phyloP scores from a whole-genome alignment of 2,329 filamentous ascomycete species.

The Claviceps arundinis region DNA sequence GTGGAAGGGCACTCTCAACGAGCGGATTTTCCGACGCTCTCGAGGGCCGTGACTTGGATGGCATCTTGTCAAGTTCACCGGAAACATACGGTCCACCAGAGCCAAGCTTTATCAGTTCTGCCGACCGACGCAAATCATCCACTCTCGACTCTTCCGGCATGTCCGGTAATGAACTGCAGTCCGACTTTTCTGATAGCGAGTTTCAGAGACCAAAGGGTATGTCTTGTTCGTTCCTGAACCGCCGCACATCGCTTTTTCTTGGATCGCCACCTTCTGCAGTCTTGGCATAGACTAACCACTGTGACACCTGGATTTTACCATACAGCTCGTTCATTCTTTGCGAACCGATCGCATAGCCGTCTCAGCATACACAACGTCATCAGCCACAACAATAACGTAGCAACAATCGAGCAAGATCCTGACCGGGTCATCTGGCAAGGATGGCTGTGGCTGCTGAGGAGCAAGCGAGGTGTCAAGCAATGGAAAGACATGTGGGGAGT shows the following conservation, averaged over 20 bases:
- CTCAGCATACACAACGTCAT: conserved; percentile 32
- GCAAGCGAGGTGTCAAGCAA: conserved; percentile 68
- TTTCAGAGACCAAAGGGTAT: conserved; percentile 28
- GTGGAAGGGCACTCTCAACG: conserved; percentile 1
- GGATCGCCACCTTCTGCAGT: not conserved
- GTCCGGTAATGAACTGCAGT: conserved; percentile 55
- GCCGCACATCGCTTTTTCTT: not conserved
- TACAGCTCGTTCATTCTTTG: conserved; percentile 9
- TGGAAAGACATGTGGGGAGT: conserved; percentile 97
- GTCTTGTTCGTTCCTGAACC: not conserved
- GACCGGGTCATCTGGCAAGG: conserved; percentile 92
- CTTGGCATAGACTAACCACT: not conserved
- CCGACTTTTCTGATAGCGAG: conserved; percentile 71
- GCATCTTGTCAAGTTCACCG: conserved; percentile 44
- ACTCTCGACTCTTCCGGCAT: conserved; percentile 50
- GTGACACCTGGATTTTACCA: too few species aligned
- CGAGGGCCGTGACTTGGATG: conserved; percentile 24
- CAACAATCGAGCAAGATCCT: conserved; percentile 46
- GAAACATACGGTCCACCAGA: conserved; percentile 32
- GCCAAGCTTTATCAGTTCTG: conserved; percentile 19
- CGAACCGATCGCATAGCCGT: conserved; percentile 47
- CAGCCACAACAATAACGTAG: conserved; percentile 11
- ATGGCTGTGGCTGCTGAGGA: conserved; percentile 73
- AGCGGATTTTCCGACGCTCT: conserved; percentile 4
- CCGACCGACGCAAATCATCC: conserved; percentile 43